Evolutionary conservation across 805 yeast genomes (phyloP), one percentile per base, ranked within the genome.

Genomic region (Myxozyma monticola): DNA sequence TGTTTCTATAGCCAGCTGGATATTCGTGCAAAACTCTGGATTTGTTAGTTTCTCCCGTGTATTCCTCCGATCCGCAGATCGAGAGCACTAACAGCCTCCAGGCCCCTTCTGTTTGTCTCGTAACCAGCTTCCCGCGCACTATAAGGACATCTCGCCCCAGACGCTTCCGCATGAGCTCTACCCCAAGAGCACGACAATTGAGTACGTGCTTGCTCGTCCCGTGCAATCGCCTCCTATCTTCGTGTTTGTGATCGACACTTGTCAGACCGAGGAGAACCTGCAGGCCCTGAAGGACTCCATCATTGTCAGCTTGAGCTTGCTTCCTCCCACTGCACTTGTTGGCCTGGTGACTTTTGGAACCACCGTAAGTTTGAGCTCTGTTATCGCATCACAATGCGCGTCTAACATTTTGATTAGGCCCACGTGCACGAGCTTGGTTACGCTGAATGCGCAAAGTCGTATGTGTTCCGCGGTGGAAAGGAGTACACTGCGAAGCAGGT

Each of bases 311-410:
- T 74, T 90, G 60, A 77, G 85, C 42, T 71, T 87, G 61, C 78
- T 91, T 63, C 98, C 98, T 14, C 93, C 95, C 36, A 88, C 90
- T 62, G 87, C 96, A 2, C 75, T 89, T 45, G 81, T 90, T 48
- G 96, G 97, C 37, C 76, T 90, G 61, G 79, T 90, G 64, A 88
- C 97, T 12, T 87, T 74, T 64, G 97, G 96, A 47, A 87, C 95
- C 25, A 89, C 86, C 73, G 56, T 51, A 51, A 3, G 56, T 30
- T 10, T 17, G 15, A n/a, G 9, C 7, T 9, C 26, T 14, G 4
- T 7, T 6, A 10, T 8, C 33, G 20, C 21, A 9, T 3, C 8
- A 8, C 18, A 18, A 18, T 17, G 4, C n/a, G 22, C 22, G n/a
- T n/a, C n/a, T n/a, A n/a, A n/a, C n/a, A n/a, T n/a, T n/a, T n/a